Conservation (phyloP, 1,139 yeast species). For the Candida freyschussii region DNA sequence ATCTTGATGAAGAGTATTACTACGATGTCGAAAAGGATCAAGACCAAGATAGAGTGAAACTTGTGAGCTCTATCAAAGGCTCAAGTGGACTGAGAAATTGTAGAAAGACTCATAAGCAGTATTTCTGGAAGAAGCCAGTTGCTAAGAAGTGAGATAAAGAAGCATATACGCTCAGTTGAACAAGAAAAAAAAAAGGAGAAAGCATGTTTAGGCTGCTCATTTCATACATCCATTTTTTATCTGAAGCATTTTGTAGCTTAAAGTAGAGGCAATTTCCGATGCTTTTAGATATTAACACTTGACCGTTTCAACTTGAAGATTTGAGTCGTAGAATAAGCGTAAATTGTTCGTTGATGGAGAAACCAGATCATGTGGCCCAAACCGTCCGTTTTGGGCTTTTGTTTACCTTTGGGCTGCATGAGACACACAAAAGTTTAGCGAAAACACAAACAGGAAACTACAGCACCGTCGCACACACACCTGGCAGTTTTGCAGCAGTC, state of each 20-base stretch:
- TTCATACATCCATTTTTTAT: too few species aligned
- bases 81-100: constrained; percentile 80
- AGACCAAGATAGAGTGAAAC: constrained; percentile 59
- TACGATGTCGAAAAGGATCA: constrained; percentile 79
- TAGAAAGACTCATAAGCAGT: constrained; percentile 90
- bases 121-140: constrained; percentile 75
- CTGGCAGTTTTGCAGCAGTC: constrained; percentile 7
- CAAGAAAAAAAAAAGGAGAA: too few species aligned
- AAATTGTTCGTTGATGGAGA: too few species aligned
- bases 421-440: too few species aligned
- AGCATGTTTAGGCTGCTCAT: too few species aligned
- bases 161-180: too few species aligned
- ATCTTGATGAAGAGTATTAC: constrained; percentile 88
- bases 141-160: constrained; percentile 18
- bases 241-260: too few species aligned
- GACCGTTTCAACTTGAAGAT: too few species aligned
- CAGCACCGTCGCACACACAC: background rate
- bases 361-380: constrained; percentile 5
- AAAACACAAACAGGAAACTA: too few species aligned
- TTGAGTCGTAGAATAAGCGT: too few species aligned
- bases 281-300: too few species aligned
- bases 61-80: constrained; percentile 77
- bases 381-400: constrained; percentile 7
- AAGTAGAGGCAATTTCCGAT: too few species aligned
- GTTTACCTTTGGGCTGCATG: constrained; percentile 8